phyloP scores from a whole-genome alignment of 1,284 basidiomycete species.

The Afroboletus lepidellus region DNA sequence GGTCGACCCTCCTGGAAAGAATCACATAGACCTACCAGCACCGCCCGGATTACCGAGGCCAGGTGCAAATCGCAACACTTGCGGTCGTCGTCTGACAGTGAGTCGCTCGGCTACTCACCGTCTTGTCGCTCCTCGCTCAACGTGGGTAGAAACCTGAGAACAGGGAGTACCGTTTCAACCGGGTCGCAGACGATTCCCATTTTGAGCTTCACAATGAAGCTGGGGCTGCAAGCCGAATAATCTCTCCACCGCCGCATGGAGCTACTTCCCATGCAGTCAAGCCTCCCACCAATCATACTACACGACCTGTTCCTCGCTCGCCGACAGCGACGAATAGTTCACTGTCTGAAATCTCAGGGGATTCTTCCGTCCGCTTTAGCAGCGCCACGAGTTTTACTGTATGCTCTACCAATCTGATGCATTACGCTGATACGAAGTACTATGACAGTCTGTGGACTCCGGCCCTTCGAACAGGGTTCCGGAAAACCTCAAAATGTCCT shows the following conservation, averaged over 20 bases:
- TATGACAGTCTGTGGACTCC: conserved; percentile 20
- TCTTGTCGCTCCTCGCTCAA: neutral
- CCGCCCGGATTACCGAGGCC: conserved; percentile 19
- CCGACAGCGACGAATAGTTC: conserved; percentile 14
- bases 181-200: neutral
- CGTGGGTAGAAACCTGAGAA: conserved; percentile 7
- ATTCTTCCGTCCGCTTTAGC: conserved; percentile 6
- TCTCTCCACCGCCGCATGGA: conserved; percentile 11
- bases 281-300: neutral
- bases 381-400: conserved; percentile 26
- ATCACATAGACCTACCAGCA: conserved; percentile 3
- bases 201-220: conserved; percentile 10
- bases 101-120: neutral
- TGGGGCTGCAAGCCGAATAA: neutral
- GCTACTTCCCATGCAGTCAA: conserved; percentile 10
- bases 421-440: neutral
- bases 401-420: neutral
- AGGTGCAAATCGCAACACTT: neutral
- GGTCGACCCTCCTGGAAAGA: neutral
- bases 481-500: neutral
- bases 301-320: conserved; percentile 10
- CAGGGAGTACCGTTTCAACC: neutral
- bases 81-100: conserved; percentile 1
- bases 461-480: conserved; percentile 5
- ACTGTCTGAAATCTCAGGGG: conserved; percentile 18